A percentile compares a stretch with the other conserved stretches of the same genome.
Evolutionary conservation across 164 flowering plant genomes (phyloP).

Genomic region (Stephania japonica): DNA sequence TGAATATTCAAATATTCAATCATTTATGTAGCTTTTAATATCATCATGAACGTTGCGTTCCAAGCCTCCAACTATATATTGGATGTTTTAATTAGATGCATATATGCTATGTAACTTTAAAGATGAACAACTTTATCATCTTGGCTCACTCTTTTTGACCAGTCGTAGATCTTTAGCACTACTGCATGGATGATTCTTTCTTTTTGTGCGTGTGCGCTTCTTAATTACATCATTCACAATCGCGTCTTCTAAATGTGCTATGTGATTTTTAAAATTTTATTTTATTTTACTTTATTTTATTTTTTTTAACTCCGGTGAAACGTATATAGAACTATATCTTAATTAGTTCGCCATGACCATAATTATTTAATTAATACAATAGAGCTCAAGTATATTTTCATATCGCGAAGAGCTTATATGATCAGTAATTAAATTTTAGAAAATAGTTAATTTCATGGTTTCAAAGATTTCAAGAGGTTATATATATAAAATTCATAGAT

Average conservation of each 20-base stretch:
- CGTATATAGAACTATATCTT: too few relatives aligned
- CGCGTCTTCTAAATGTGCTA: too few relatives aligned
- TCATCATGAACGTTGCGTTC: not conserved
- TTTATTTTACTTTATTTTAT: too few relatives aligned
- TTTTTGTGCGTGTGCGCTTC: not conserved
- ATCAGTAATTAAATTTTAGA: too few relatives aligned
- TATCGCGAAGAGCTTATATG: not conserved
- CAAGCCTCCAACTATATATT: not conserved
- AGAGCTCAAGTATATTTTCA: not conserved
- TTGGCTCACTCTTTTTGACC: not conserved
- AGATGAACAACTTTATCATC: not conserved
- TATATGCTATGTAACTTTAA: not conserved
- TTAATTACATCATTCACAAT: not conserved
- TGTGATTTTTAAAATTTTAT: too few relatives aligned
- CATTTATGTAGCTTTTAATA: not conserved
- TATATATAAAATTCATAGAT: too few relatives aligned
- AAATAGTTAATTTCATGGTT: too few relatives aligned
- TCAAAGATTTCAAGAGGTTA: too few relatives aligned
- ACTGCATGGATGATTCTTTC: not conserved
- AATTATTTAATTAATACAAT: too few relatives aligned
- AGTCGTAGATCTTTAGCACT: not conserved
- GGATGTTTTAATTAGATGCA: not conserved
- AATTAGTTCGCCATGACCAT: not conserved
- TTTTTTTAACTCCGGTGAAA: too few relatives aligned
- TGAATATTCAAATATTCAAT: not conserved